phyloP scores from a whole-genome alignment of 2,329 filamentous ascomycete genomes.

The Colletotrichum tamarilloi region DNA sequence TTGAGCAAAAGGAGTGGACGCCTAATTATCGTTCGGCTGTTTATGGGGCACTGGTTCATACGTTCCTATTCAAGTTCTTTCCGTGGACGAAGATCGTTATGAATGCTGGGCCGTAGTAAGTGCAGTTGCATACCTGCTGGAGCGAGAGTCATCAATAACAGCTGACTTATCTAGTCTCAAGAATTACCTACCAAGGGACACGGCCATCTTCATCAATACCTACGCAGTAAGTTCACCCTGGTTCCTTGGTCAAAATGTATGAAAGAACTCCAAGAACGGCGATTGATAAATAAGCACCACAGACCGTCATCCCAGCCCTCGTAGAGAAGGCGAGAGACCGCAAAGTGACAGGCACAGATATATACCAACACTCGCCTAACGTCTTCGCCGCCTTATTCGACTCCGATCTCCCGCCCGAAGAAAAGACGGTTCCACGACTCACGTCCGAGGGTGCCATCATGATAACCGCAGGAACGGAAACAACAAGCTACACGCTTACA shows the following conservation, averaged over 20 bases:
- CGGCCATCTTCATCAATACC: slow-evolving; percentile 1
- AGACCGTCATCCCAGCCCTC: slow-evolving; percentile 4
- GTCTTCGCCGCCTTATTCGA: slow-evolving; percentile 40
- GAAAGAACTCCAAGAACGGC: no score
- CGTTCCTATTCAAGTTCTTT: slow-evolving; percentile 4
- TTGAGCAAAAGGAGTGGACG: slow-evolving; percentile 45
- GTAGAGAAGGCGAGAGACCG: not conserved
- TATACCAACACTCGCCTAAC: not conserved
- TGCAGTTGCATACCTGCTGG: not conserved
- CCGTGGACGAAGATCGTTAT: not conserved
- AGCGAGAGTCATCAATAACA: no score
- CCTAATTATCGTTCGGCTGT: slow-evolving; percentile 42
- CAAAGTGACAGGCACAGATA: not conserved
- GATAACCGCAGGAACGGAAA: slow-evolving; percentile 52
- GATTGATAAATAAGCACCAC: not conserved
- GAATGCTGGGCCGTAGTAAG: not conserved
- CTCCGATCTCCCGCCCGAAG: slow-evolving; percentile 46
- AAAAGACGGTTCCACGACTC: slow-evolving; percentile 48
- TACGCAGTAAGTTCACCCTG: not conserved
- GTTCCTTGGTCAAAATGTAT: no score
- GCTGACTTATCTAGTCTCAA: not conserved
- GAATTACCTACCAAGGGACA: not conserved
- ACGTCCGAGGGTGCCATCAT: slow-evolving; percentile 51
- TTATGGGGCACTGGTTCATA: not conserved
- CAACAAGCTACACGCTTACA: slow-evolving; percentile 35